These are phyloP conservation scores for Torulaspora gathmanii DNA, from an alignment of 805 yeast genomes.

Conservation along the genomic window DNA sequence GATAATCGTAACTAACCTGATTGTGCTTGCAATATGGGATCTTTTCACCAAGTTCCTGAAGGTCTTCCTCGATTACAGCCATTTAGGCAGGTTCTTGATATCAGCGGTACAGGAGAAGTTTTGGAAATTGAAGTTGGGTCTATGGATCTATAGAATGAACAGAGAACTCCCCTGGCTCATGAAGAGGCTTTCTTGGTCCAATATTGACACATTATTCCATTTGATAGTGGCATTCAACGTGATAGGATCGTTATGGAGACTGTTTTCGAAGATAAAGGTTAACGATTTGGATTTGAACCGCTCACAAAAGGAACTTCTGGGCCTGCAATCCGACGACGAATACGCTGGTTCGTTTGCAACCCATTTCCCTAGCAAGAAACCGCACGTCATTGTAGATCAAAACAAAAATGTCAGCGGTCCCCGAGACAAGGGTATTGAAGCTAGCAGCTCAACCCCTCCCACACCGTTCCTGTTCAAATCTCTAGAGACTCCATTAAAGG, in stretches of 20 bases:
- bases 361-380: conserved; percentile 10
- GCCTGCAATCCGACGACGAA: conserved; percentile 22
- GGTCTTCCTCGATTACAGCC: conserved; percentile 20
- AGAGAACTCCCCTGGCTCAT: conserved; percentile 9
- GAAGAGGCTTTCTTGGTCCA: conserved; percentile 17
- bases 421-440: background rate
- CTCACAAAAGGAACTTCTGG: conserved; percentile 36
- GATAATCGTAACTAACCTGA: conserved; percentile 34
- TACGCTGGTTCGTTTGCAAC: background rate
- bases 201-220: conserved; percentile 27
- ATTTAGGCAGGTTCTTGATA: conserved; percentile 12
- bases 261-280: conserved; percentile 32
- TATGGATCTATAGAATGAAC: conserved; percentile 7
- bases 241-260: conserved; percentile 29
- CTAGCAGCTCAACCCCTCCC: conserved; percentile 6
- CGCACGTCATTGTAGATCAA: conserved; percentile 15
- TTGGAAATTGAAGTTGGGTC: conserved; percentile 16
- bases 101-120: conserved; percentile 19
- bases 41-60: conserved; percentile 23
- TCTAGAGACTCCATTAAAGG: conserved; percentile 26
- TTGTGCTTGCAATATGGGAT: conserved; percentile 32
- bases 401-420: background rate
- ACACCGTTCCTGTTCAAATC: conserved; percentile 32
- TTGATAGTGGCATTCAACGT: conserved; percentile 33
- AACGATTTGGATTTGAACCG: conserved; percentile 33